Conservation (phyloP, 805 yeast genomes). For the Priceomyces haplophilus region DNA sequence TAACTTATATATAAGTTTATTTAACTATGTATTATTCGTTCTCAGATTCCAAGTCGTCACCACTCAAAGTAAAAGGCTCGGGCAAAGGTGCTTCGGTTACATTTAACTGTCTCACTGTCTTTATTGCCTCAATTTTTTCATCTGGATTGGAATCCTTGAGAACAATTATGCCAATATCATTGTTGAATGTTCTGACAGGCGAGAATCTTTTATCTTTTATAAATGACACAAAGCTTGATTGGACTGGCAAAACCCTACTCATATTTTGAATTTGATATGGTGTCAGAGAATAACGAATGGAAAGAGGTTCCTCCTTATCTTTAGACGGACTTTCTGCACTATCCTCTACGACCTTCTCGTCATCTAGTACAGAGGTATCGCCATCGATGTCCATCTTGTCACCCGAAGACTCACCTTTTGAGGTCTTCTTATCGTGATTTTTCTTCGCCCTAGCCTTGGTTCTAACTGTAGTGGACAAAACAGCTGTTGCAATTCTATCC, state of each 20-base stretch:
- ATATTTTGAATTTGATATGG: slow-evolving; percentile 74
- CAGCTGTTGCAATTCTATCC: slow-evolving; percentile 89
- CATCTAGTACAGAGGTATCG: slow-evolving; percentile 15
- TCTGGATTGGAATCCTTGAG: slow-evolving; percentile 61
- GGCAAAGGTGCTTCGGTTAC: slow-evolving; percentile 73
- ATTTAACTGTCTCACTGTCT: slow-evolving; percentile 78
- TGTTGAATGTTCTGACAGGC: slow-evolving; percentile 79
- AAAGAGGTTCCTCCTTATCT: slow-evolving; percentile 28
- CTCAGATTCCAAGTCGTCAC: slow-evolving; percentile 48
- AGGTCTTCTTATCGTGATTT: slow-evolving; percentile 49
- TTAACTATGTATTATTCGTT: slow-evolving; percentile 10
- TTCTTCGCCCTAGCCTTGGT: slow-evolving; percentile 91
- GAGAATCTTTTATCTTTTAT: slow-evolving; percentile 68
- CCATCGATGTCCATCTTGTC: slow-evolving; percentile 44
- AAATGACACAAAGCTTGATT: slow-evolving; percentile 79
- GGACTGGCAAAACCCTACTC: slow-evolving; percentile 87
- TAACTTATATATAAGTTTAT: slow-evolving; percentile 1
- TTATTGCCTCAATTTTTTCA: slow-evolving; percentile 63
- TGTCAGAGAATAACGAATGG: slow-evolving; percentile 54
- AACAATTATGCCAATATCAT: slow-evolving; percentile 66
- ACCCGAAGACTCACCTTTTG: slow-evolving; percentile 46
- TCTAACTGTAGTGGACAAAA: slow-evolving; percentile 86
- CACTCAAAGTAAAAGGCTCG: slow-evolving; percentile 63
- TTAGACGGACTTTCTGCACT: slow-evolving; percentile 24
- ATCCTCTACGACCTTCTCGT: slow-evolving; percentile 10